Evolutionary conservation across 1,284 basidiomycete genomes (phyloP), one percentile per base, ranked within the genome.

Genomic region (Papiliotrema terrestris): DNA sequence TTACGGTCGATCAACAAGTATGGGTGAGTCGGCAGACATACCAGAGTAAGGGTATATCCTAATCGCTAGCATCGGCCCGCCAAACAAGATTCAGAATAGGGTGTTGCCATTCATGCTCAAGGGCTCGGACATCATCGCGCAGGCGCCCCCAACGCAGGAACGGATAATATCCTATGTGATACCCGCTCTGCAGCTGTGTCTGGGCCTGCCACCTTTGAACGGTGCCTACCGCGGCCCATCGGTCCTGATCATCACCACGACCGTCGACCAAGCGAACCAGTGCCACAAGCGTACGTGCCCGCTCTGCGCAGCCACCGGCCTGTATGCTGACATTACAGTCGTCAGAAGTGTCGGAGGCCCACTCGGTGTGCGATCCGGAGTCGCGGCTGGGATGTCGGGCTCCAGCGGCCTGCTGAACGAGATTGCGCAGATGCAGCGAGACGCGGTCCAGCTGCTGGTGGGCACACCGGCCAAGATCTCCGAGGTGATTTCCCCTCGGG

Each of bases 21-120:
- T 72, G 95, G 94, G 89, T 94, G 70, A 74, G 86, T 78, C 20
- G 11, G 5, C 11, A 22, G 29, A 9, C 35, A 11, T 14, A 44
- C 13, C 19, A 42, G 45, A 11, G 17, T 25, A 19, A 6, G n/a
- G 48, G 51, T 37, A 17, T 1, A 14, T 52, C 49, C 56, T 61
- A 54, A 53, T 45, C 25, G 48, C 51, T 63, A 94, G 91, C 45
- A 87, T 96, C 60, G 95, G 95, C 0, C 95, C 95, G 4, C 95
- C 95, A 5, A 98, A 97, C 78, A 98, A 98, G 80, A 96, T 98
- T 60, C 95, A 98, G 77, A 92, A 95, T 71, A 86, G 94, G 52
- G 93, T 95, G 41, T 81, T 98, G 53, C 95, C 95, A 1, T 97
- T 96, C 78, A 85, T 98, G 58, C 82, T 98, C 48, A 86, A 90